Evolutionary conservation across 2,329 filamentous ascomycete genomes (phyloP).

Genomic region (Colletotrichum lini): DNA sequence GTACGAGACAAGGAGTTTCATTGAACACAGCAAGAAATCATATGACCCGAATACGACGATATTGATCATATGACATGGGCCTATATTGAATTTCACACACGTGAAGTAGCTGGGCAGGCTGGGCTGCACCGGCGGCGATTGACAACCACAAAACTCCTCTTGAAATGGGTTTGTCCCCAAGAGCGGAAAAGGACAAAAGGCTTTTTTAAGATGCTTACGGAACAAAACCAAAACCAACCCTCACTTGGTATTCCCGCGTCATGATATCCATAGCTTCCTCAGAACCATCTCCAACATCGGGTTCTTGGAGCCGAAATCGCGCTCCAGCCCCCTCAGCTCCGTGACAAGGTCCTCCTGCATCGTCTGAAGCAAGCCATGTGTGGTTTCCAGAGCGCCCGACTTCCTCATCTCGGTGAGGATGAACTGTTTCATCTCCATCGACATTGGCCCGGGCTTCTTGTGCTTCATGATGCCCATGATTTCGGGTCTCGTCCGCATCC

Average conservation of each 20-base stretch:
- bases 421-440: constrained; percentile 15
- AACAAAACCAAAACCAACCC: too few species aligned
- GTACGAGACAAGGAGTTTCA: too few species aligned
- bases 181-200: accelerated
- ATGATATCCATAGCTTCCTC: constrained; percentile 2
- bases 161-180: too few species aligned
- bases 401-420: constrained; percentile 10
- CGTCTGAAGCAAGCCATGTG: neutral
- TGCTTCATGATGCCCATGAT: constrained; percentile 19
- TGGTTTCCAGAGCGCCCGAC: neutral
- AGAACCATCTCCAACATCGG: constrained; percentile 1
- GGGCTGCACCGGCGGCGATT: too few species aligned
- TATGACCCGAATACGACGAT: too few species aligned
- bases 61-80: too few species aligned
- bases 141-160: too few species aligned
- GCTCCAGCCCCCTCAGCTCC: constrained; percentile 7
- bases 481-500: constrained; percentile 10
- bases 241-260: neutral
- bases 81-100: too few species aligned
- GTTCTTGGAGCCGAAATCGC: constrained; percentile 8
- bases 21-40: too few species aligned
- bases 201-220: neutral
- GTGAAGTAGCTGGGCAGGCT: too few species aligned
- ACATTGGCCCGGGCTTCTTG: constrained; percentile 23
- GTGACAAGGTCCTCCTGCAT: neutral